These are phyloP conservation scores for Eucalyptus globulus DNA, from an alignment of 345 rosid genomes.

Conservation along the genomic window DNA sequence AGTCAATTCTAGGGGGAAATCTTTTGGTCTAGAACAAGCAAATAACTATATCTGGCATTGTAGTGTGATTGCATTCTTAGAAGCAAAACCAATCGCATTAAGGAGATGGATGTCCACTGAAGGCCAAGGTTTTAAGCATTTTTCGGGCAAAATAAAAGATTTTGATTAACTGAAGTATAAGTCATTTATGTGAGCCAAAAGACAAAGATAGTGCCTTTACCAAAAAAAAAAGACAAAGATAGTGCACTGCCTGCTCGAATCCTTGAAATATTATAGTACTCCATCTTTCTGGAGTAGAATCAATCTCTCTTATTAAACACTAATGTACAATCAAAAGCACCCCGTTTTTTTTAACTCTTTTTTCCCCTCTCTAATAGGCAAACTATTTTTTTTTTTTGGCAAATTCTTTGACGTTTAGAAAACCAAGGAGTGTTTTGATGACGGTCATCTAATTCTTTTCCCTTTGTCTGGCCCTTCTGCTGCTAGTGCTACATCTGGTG, in stretches of 20 bases:
- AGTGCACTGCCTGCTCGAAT: background rate
- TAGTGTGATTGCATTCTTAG: background rate
- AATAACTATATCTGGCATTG: background rate
- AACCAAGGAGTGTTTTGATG: background rate
- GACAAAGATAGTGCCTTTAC: background rate
- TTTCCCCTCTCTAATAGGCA: background rate
- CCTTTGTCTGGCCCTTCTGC: background rate
- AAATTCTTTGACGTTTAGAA: background rate
- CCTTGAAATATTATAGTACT: background rate
- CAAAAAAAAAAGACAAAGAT: background rate
- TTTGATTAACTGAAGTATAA: background rate
- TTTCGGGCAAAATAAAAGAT: background rate
- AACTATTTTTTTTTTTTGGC: background rate
- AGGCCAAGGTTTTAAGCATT: background rate
- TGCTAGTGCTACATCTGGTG: constrained; percentile 81
- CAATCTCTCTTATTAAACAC: background rate
- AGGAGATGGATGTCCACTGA: background rate
- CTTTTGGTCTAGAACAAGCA: background rate
- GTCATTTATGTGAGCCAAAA: background rate
- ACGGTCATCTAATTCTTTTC: background rate
- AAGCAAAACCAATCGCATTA: background rate
- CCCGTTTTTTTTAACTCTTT: background rate
- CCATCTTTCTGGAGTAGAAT: background rate
- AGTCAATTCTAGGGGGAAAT: background rate
- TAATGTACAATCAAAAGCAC: background rate